Evolutionary conservation across 2,329 filamentous ascomycete genomes (phyloP).

Genomic region (Ceratocystis ficicola): DNA sequence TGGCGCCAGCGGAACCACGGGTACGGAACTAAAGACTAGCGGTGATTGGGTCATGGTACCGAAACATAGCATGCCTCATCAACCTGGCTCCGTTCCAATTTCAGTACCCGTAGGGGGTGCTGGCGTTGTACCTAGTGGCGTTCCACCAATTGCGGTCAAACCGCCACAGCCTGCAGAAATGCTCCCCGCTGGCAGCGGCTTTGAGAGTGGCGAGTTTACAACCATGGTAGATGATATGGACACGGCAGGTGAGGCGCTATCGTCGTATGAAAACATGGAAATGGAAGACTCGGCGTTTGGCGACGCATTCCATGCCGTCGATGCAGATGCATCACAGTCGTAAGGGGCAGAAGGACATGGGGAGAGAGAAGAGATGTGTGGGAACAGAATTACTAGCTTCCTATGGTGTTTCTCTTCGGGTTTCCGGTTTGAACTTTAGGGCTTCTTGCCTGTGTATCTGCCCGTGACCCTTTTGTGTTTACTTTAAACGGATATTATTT

Average conservation of each 20-base stretch:
- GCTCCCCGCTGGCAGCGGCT: constrained; percentile 28
- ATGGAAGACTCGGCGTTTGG: constrained; percentile 74
- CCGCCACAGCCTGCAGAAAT: not conserved
- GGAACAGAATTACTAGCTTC: no score
- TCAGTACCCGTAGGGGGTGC: constrained; percentile 15
- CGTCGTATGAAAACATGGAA: constrained; percentile 52
- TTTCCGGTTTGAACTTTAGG: no score
- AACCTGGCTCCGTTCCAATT: constrained; percentile 2
- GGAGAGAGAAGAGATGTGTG: not conserved
- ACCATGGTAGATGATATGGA: constrained; percentile 55
- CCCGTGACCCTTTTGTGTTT: not conserved
- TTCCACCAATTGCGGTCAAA: not conserved
- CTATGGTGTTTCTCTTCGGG: no score
- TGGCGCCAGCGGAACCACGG: not conserved
- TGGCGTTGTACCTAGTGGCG: constrained; percentile 27
- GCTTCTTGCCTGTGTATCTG: not conserved
- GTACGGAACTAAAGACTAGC: constrained; percentile 34
- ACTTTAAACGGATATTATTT: no score
- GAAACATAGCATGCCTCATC: constrained; percentile 39
- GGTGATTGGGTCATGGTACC: constrained; percentile 68
- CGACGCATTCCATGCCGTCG: constrained; percentile 63
- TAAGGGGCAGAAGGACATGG: constrained; percentile 26
- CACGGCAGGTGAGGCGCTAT: constrained; percentile 58
- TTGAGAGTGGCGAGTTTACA: constrained; percentile 49
- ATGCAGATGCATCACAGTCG: constrained; percentile 30